phyloP scores from a whole-genome alignment of 176 grass and related monocot species.

The bread wheat (Triticum aestivum) region IWGSC_CS_RefSeq_v2.1 NC_057807.1:419745776-419746275 shows the following conservation, averaged over 20 bases:
- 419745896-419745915: conserved; percentile 49
- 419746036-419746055: neutral
- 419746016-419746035: conserved; percentile 25
- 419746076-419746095: neutral
- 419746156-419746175: conserved; percentile 99
- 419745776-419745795: conserved; percentile 32
- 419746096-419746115: neutral
- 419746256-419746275: conserved; percentile 81
- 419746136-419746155: conserved; percentile 98
- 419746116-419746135: conserved; percentile 99
- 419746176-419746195: conserved; percentile 96
- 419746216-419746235: conserved; percentile 92
- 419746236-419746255: conserved; percentile 98
- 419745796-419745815: conserved; percentile 39
- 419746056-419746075: neutral
- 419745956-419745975: conserved; percentile 91
- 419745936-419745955: conserved; percentile 72
- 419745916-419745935: conserved; percentile 95
- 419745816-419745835: conserved; percentile 45
- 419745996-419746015: conserved; percentile 85
- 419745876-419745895: conserved; percentile 57
- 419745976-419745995: conserved; percentile 90
- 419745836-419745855: conserved; percentile 40
- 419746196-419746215: conserved; percentile 91
- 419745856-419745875: conserved; percentile 48